Conservation (phyloP, 164 flowering plant genomes). For the Pachysandra terminalis region DNA sequence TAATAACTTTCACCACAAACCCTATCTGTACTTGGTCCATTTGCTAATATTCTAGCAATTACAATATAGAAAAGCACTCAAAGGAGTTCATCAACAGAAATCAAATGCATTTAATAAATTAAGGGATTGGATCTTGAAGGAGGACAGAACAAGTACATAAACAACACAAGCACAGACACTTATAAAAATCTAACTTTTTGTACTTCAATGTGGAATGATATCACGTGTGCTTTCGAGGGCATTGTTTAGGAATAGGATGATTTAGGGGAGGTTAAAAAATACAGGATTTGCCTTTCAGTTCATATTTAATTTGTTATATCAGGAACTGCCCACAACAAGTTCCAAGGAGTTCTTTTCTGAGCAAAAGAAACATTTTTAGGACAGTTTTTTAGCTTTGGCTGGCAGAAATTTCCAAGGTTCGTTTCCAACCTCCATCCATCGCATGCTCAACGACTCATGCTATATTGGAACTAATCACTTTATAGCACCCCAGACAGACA, state of each 20-base stretch:
- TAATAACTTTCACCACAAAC: too few species aligned
- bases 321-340: not conserved
- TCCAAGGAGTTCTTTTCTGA: not conserved
- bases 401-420: not conserved
- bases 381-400: not conserved
- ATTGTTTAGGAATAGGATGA: not conserved
- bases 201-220: not conserved
- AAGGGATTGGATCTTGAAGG: not conserved
- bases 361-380: not conserved
- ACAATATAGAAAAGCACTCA: too few species aligned
- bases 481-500: not conserved
- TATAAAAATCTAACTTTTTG: not conserved
- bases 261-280: not conserved
- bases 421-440: not conserved
- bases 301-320: not conserved
- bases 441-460: not conserved
- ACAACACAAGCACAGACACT: not conserved
- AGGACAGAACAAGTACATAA: not conserved
- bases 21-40: too few species aligned
- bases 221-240: not conserved
- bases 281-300: not conserved
- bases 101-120: too few species aligned
- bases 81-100: too few species aligned
- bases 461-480: not conserved
- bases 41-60: too few species aligned